Conservation (phyloP, 495 filamentous ascomycete genomes). For the Glarea lozoyensis region DNA sequence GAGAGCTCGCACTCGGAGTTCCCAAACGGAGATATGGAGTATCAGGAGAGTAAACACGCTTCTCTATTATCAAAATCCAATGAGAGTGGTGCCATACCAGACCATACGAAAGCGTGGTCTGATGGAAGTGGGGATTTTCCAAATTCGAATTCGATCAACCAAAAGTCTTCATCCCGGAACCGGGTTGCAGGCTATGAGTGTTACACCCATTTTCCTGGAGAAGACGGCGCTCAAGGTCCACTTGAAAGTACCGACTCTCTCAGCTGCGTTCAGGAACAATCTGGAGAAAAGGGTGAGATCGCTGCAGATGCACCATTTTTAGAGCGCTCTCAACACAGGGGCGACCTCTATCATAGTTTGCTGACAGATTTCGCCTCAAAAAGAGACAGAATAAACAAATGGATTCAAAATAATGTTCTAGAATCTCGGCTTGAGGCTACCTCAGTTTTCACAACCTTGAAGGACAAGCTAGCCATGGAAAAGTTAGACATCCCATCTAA, state of each 20-base stretch:
- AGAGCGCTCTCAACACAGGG: background rate
- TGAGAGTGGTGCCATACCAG: no score
- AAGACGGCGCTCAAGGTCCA: no score
- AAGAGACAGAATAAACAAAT: conserved; percentile 14
- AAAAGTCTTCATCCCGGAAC: no score
- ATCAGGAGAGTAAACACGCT: background rate
- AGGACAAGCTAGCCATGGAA: conserved; percentile 5
- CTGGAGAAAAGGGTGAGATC: background rate
- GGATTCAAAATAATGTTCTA: conserved; percentile 4
- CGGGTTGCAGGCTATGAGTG: no score
- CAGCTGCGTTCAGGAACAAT: background rate
- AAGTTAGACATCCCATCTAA: conserved; percentile 4
- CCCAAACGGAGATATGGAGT: background rate
- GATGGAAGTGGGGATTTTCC: no score
- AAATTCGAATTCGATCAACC: no score
- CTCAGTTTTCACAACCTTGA: conserved; percentile 1
- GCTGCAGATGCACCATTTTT: background rate
- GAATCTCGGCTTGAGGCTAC: conserved; percentile 8
- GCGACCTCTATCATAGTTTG: conserved; percentile 6
- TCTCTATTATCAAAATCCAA: no score
- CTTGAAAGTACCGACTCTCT: no score
- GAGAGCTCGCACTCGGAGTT: background rate
- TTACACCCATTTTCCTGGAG: no score
- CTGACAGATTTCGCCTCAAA: conserved; percentile 10
- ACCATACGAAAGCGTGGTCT: no score